Evolutionary conservation across 208 protist genomes (phyloP).

Genomic region (Leishmania guyanensis): DNA sequence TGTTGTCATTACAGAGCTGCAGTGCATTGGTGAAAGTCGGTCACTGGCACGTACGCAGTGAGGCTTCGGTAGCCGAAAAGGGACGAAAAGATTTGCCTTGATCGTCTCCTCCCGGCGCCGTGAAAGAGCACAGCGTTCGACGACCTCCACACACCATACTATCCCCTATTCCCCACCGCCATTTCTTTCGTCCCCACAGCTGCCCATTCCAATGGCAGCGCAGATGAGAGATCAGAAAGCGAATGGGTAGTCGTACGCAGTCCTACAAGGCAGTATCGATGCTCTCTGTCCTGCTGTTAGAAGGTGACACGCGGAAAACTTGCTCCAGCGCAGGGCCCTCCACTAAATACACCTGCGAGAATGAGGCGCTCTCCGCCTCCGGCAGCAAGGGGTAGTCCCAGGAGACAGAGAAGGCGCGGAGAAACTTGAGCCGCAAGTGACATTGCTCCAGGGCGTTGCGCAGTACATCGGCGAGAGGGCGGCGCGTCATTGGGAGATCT

Average conservation of each 20-base stretch:
- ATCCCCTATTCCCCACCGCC: background rate
- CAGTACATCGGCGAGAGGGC: constrained; percentile 37
- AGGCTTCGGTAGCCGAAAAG: background rate
- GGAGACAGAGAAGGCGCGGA: constrained; percentile 70
- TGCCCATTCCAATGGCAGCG: background rate
- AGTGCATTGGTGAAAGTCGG: background rate
- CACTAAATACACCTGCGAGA: constrained; percentile 66
- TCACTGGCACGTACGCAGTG: background rate
- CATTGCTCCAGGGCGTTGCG: constrained; percentile 47
- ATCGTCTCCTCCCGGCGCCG: background rate
- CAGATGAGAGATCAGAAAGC: no score
- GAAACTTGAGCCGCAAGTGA: constrained; percentile 51
- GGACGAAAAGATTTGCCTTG: no score
- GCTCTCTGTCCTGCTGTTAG: background rate
- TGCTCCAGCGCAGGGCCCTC: constrained; percentile 51
- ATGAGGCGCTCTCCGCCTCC: constrained; percentile 48
- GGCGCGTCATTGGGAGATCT: constrained; percentile 23
- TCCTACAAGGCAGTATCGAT: background rate
- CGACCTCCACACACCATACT: background rate
- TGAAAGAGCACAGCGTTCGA: background rate
- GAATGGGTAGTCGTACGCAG: background rate
- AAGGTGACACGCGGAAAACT: constrained; percentile 20
- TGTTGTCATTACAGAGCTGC: background rate
- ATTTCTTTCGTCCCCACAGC: background rate
- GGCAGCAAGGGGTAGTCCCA: constrained; percentile 72